phyloP scores from a whole-genome alignment of 164 flowering plant genomes.

The Piper betle region DNA sequence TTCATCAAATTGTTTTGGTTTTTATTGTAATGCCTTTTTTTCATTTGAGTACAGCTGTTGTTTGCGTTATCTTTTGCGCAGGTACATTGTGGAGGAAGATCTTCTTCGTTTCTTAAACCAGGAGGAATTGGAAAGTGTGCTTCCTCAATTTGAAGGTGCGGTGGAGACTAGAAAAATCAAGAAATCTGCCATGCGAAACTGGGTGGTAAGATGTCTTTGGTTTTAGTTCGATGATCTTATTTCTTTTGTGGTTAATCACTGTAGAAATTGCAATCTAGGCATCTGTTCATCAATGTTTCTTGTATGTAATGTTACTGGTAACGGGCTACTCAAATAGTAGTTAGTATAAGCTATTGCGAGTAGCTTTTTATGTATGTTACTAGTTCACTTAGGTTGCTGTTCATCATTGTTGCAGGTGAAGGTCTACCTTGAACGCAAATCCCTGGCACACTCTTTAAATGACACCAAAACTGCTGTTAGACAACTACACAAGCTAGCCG shows the following conservation, averaged over 20 bases:
- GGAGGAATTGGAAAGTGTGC: slow-evolving; percentile 42
- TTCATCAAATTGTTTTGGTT: background rate
- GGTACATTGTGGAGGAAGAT: slow-evolving; percentile 71
- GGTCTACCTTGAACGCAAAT: slow-evolving; percentile 65
- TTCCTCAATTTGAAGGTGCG: slow-evolving; percentile 64
- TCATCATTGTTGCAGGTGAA: slow-evolving; percentile 38
- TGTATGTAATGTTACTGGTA: too few species aligned
- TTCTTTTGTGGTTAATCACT: too few species aligned
- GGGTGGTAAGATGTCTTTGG: slow-evolving; percentile 54
- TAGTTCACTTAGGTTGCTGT: background rate
- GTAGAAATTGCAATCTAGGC: too few species aligned
- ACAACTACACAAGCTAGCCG: slow-evolving; percentile 53
- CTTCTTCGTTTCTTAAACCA: slow-evolving; percentile 59
- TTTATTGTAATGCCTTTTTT: background rate
- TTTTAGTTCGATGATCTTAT: too few species aligned
- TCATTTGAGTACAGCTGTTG: background rate
- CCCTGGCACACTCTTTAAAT: slow-evolving; percentile 58
- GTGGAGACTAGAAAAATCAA: slow-evolving; percentile 51
- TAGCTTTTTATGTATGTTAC: background rate
- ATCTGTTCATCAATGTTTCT: too few species aligned
- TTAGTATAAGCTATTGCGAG: background rate
- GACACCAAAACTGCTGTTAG: slow-evolving; percentile 87
- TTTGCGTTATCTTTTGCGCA: slow-evolving; percentile 14
- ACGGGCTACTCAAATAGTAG: too few species aligned
- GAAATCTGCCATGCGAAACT: slow-evolving; percentile 42